Evolutionary conservation across 305 asterid species (phyloP).

Genomic region (Fraxinus nigra): DNA sequence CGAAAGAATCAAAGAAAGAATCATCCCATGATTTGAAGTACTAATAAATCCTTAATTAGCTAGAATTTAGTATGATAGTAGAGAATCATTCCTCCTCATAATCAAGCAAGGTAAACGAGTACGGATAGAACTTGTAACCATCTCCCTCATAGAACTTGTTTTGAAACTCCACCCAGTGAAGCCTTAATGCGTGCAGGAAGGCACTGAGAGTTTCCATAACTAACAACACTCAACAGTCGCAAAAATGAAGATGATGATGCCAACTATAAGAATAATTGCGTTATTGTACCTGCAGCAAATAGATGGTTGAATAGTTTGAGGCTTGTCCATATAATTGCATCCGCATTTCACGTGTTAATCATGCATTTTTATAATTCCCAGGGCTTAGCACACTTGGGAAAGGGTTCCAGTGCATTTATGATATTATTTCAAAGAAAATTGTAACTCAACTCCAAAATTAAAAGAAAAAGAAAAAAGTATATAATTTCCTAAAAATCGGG

Average conservation of each 20-base stretch:
- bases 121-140: slow-evolving; percentile 80
- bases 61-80: background rate
- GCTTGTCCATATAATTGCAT: slow-evolving; percentile 1
- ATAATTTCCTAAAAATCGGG: background rate
- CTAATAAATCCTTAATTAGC: slow-evolving; percentile 4
- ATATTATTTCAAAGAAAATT: background rate
- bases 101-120: slow-evolving; percentile 49
- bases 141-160: slow-evolving; percentile 94
- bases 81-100: slow-evolving; percentile 63
- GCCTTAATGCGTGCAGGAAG: slow-evolving; percentile 86
- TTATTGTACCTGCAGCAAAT: slow-evolving; percentile 68
- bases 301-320: background rate
- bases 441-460: background rate
- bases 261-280: slow-evolving; percentile 58
- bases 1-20: slow-evolving; percentile 29
- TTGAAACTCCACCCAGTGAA: slow-evolving; percentile 96
- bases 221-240: slow-evolving; percentile 83
- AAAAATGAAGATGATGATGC: slow-evolving; percentile 61
- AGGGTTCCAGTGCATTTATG: background rate
- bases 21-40: slow-evolving; percentile 10
- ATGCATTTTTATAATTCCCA: background rate
- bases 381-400: background rate
- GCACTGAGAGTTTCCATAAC: slow-evolving; percentile 97
- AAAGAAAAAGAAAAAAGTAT: background rate
- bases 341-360: background rate